A percentile compares a stretch with the other conserved stretches of the same genome.
Conservation (phyloP, 768 basidiomycete genomes). For the Gymnopilus dilepis region DNA sequence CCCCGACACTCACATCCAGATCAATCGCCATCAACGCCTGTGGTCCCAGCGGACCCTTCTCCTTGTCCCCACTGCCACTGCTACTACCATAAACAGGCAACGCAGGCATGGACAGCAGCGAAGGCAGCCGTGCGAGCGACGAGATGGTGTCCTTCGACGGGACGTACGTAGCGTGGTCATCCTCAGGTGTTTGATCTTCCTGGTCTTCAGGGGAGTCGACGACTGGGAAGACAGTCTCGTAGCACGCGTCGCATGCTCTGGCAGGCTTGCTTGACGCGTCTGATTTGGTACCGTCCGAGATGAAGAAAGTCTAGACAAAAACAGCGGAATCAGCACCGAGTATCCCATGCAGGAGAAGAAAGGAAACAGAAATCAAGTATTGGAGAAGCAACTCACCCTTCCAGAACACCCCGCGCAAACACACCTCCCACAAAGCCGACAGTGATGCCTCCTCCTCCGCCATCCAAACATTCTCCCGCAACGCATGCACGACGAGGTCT, state of each 20-base stretch:
- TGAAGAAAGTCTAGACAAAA: conserved; percentile 75
- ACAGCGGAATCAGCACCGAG: not conserved
- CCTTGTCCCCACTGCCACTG: not conserved
- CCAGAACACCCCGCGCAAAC: conserved; percentile 87
- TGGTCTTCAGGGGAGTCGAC: conserved; percentile 37
- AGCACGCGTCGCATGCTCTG: conserved; percentile 86
- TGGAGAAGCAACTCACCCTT: conserved; percentile 52
- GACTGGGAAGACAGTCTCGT: conserved; percentile 82
- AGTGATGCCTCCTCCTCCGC: conserved; percentile 83
- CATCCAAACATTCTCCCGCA: conserved; percentile 81
- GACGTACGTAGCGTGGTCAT: not conserved
- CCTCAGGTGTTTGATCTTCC: conserved; percentile 14
- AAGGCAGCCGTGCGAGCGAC: conserved; percentile 57
- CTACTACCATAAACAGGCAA: conserved; percentile 35
- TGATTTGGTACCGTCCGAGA: conserved; percentile 60
- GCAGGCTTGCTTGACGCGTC: conserved; percentile 56
- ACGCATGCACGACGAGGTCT: conserved; percentile 84
- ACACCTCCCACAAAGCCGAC: conserved; percentile 83
- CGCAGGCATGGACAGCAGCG: conserved; percentile 63
- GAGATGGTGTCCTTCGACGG: conserved; percentile 43
- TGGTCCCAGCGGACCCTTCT: not conserved
- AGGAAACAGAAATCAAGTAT: not conserved
- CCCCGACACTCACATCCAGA: not conserved
- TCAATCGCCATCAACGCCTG: conserved; percentile 3
- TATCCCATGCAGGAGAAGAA: not conserved